Evolutionary conservation across 179 eudicot genomes (phyloP), one percentile per base, ranked within the genome.

Genomic region (Heliamphora pulchella): DNA sequence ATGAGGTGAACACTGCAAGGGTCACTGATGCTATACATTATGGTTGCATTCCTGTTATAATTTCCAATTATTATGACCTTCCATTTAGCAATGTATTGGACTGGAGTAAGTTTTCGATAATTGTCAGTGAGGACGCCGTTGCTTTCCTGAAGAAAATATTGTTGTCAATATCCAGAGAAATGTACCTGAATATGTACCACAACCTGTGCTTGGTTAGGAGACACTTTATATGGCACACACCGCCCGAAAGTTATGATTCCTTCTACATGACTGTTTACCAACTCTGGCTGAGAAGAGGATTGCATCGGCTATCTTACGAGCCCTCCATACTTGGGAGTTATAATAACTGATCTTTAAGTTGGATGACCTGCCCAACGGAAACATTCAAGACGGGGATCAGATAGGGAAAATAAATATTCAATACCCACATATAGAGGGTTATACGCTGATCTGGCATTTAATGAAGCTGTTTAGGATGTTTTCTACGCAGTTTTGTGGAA

Each of bases 1-100:
- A 87, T 1, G 89, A 85, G 80, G 89, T 87, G 41, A 87, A 85
- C 41, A 83, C 89, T 4, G 89, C 89, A 22, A 83, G 89, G 77
- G 48, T 87, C 59, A 77, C 78, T 11, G 89, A 87, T 54, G 89
- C 89, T 15, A 81, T 87, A 78, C 89, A 87, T 70, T 83, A 83
- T 58, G 89, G 89, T 15, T 87, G 89, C 61, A 71, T 87, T 15
- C 89, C 89, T 22, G 86, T 87, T 17, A 13, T 87, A 13, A 83
- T 87, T 59, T 87, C 89, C 8, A 81, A 87, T 71, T 75, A 83
- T 47, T 87, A 85, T n/a, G 89, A 87, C 79, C 89, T 87, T 47
- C 89, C 89, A 62, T 83, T 85, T 18, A 83, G 82, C 31, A 87
- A 87, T 75, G 78, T 85, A 39, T 66, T 87, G 68, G 86, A 87